These are phyloP conservation scores for Trichophyton verrucosum DNA, from an alignment of 2,329 filamentous ascomycete species.

Conservation along the genomic window DNA sequence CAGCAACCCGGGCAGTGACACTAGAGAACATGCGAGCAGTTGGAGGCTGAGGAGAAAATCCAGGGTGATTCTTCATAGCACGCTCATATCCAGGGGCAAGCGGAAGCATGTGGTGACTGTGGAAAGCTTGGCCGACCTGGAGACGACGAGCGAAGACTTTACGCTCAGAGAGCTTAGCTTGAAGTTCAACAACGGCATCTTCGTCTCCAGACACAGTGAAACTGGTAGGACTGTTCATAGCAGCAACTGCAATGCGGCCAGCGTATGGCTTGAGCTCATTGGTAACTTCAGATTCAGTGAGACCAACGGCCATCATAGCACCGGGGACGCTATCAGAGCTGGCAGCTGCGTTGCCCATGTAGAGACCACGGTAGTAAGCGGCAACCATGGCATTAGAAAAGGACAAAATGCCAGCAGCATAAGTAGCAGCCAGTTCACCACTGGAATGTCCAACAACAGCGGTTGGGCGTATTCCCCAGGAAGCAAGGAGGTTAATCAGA, in stretches of 20 bases:
- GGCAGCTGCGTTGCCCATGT: constrained; percentile 4
- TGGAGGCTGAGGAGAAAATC: constrained; percentile 5
- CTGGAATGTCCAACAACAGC: constrained; percentile 25
- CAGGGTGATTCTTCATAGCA: constrained; percentile 6
- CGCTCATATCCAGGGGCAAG: constrained; percentile 9
- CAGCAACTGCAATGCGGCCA: constrained; percentile 10
- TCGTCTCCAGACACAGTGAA: constrained; percentile 13
- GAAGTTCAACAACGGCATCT: constrained; percentile 10
- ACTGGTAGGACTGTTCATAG: constrained; percentile 12
- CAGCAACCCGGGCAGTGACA: constrained; percentile 8
- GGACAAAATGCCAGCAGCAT: constrained; percentile 27
- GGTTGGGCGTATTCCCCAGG: constrained; percentile 20
- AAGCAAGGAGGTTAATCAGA: constrained; percentile 25
- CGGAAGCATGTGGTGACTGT: constrained; percentile 14
- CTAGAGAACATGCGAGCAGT: constrained; percentile 8
- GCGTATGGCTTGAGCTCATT: constrained; percentile 3
- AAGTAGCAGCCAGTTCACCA: constrained; percentile 30
- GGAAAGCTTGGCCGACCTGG: constrained; percentile 14
- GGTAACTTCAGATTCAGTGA: constrained; percentile 3
- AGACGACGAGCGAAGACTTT: constrained; percentile 10
- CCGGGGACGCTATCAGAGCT: constrained; percentile 4
- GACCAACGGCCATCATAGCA: constrained; percentile 10
- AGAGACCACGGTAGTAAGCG: constrained; percentile 8
- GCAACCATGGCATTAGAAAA: constrained; percentile 22
- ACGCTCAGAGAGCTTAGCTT: constrained; percentile 5